Evolutionary conservation across 2,329 filamentous ascomycete genomes (phyloP).

Genomic region (Aureobasidium lini): DNA sequence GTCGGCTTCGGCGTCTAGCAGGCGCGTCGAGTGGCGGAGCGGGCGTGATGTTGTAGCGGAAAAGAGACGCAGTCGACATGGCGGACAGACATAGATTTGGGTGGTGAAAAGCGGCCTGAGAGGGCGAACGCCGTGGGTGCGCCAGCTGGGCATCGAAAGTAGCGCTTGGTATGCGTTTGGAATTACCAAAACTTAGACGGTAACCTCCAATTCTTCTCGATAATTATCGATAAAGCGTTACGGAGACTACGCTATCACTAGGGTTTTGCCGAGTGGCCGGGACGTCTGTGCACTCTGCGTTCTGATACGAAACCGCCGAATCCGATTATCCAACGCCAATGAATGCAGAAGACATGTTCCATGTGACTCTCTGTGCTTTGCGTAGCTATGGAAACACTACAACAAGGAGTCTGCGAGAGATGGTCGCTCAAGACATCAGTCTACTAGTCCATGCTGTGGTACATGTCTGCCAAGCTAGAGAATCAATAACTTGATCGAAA

Average conservation of each 20-base stretch:
- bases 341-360: too few species aligned
- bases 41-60: neutral
- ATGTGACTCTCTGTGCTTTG: too few species aligned
- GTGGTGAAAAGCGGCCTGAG: neutral
- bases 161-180: neutral
- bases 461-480: too few species aligned
- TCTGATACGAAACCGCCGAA: neutral
- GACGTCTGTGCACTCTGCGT: too few species aligned
- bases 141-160: conserved; percentile 6
- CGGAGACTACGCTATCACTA: neutral
- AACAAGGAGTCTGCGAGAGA: too few species aligned
- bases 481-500: too few species aligned
- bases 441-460: too few species aligned
- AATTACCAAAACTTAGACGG: neutral
- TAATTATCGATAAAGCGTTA: neutral
- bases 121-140: neutral
- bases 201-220: neutral
- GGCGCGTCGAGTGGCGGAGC: conserved; percentile 3
- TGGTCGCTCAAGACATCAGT: too few species aligned
- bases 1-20: neutral
- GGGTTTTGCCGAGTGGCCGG: neutral
- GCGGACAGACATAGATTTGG: neutral
- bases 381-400: too few species aligned
- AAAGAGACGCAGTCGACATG: neutral
- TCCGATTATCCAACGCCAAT: neutral